Evolutionary conservation across 108 stramenopile species (phyloP).

Genomic region (Parmales sp.): DNA sequence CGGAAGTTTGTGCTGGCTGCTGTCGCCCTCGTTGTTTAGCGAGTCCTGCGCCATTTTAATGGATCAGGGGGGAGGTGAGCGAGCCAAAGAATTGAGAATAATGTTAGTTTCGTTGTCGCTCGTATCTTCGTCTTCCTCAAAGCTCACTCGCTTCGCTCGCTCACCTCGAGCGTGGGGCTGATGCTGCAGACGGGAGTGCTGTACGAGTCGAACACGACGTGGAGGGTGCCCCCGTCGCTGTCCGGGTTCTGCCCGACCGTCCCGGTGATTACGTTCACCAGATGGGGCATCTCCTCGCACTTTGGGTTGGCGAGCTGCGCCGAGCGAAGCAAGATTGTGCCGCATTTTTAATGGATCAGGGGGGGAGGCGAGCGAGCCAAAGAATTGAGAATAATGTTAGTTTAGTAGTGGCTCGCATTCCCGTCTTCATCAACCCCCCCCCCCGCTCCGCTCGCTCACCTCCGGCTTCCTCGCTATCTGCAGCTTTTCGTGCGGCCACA

Average conservation of each 20-base stretch:
- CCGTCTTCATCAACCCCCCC: no score
- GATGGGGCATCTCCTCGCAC: conserved; percentile 5
- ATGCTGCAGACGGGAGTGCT: background rate
- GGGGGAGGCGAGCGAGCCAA: no score
- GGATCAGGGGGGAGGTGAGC: no score
- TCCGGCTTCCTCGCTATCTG: conserved; percentile 4
- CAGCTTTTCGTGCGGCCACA: conserved; percentile 11
- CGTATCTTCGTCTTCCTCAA: background rate
- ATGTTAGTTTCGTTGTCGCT: no score
- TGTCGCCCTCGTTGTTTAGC: background rate
- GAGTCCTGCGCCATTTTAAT: background rate
- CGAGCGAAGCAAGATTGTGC: no score
- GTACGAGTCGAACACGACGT: conserved; percentile 3
- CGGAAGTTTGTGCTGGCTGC: background rate
- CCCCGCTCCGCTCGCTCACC: no score
- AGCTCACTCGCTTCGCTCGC: background rate
- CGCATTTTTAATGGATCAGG: no score
- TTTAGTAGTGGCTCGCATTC: no score
- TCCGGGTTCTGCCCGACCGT: background rate
- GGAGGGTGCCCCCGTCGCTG: background rate
- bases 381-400: no score
- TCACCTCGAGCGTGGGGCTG: background rate
- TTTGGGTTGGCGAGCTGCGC: conserved; percentile 7
- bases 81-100: no score
- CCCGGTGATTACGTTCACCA: background rate